Base-by-base conservation (phyloP, 1,284 basidiomycete genomes). In the Ustilago esculenta region DNA sequence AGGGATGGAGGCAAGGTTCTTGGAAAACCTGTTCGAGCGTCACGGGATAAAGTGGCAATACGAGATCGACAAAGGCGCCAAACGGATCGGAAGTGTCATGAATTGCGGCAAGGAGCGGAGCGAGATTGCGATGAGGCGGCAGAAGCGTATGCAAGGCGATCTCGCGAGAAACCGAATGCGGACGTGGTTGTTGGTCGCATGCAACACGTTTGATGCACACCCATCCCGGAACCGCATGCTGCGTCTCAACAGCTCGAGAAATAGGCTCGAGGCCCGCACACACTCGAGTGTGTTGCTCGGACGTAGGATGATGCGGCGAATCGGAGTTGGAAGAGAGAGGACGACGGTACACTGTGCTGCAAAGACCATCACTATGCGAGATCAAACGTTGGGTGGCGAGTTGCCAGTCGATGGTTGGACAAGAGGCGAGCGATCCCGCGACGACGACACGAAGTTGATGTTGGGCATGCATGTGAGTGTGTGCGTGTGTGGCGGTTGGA, bases 131-230 rank as follows among this genome's bases (percentile, higher is more conserved):
- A 41, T 72, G 33, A 34, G 52, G 12, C 2, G 41, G 24, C 4
- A 74, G 45, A 4, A 20, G 23, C 3, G 33, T 21, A n/a, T 75
- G 59, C 1, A 76, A 46, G 2, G 56, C 51, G 4, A 77, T 39
- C 21, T 78, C 76, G 20, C 46, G 64, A 12, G 56, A 35, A 9
- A 77, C 37, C 4, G 55, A 50, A 34, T 79, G 77, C 7, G 77
- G 77, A n/a, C 55, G 45, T 15, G 63, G 69, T 33, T 76, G 67
- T 10, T 66, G 68, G 29, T 79, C 75, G 18, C 67, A 29, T 11
- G 46, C 23, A 3, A 76, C 73, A 3, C 75, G 49, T 32, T 79
- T 79, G 45, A 77, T 34, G 45, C 76, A 79, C 2, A 69, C 5
- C 60, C 51, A 69, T 3, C 52, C 57, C 0, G 49, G 27, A 0